Conservation (phyloP, 106 monocot genomes). For the Iris macrosiphon region DNA sequence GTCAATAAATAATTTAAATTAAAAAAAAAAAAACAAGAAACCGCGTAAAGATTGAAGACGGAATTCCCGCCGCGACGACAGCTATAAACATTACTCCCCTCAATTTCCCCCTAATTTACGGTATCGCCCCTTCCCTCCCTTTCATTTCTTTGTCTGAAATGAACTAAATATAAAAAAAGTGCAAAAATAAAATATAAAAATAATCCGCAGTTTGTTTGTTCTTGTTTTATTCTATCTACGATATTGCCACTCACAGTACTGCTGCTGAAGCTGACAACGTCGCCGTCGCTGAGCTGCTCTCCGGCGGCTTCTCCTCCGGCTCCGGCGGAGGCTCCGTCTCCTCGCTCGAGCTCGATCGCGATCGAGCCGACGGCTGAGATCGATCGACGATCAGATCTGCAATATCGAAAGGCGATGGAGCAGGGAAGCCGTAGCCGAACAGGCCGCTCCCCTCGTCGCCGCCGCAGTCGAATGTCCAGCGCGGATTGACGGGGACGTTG, state of each 20-base stretch:
- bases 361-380: neutral
- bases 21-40: slow-evolving; percentile 13
- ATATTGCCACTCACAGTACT: slow-evolving; percentile 34
- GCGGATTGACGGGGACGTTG: neutral
- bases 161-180: neutral
- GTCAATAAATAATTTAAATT: neutral
- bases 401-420: neutral
- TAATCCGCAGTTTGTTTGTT: neutral
- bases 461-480: slow-evolving; percentile 6
- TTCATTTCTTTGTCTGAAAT: neutral
- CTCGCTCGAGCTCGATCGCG: slow-evolving; percentile 50
- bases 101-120: neutral
- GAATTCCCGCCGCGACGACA: slow-evolving; percentile 37
- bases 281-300: neutral
- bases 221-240: neutral
- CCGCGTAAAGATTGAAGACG: slow-evolving; percentile 12
- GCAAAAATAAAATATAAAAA: neutral
- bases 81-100: neutral
- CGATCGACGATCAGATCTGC: neutral
- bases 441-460: neutral
- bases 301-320: slow-evolving; percentile 17
- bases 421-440: slow-evolving; percentile 1
- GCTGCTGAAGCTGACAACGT: slow-evolving; percentile 16
- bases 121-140: neutral
- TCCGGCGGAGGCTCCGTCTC: slow-evolving; percentile 13